Conservation (phyloP, 331 rosid genomes). For the Pyracantha coccinea region DNA sequence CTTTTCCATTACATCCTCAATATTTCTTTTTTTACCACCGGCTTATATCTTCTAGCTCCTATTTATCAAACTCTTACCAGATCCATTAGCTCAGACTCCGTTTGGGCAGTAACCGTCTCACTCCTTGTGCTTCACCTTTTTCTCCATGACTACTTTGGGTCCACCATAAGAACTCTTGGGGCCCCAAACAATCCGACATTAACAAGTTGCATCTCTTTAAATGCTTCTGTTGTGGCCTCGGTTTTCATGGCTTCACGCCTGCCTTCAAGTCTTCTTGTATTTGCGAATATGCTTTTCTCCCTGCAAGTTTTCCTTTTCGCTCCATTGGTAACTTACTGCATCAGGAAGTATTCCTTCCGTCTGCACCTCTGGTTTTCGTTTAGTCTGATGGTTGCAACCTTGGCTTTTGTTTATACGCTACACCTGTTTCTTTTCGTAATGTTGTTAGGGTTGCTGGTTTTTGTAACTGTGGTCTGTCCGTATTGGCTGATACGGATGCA, state of each 20-base stretch:
- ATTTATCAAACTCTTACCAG: slow-evolving; percentile 75
- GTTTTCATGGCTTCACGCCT: slow-evolving; percentile 75
- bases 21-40: slow-evolving; percentile 55
- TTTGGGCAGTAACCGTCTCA: slow-evolving; percentile 57
- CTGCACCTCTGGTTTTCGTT: slow-evolving; percentile 61
- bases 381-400: slow-evolving; percentile 40
- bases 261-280: slow-evolving; percentile 65
- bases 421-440: slow-evolving; percentile 44
- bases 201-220: slow-evolving; percentile 71
- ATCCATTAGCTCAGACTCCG: slow-evolving; percentile 77
- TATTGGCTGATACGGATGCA: slow-evolving; percentile 78
- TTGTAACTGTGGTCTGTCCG: slow-evolving; percentile 66
- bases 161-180: slow-evolving; percentile 55
- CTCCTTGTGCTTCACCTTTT: slow-evolving; percentile 70
- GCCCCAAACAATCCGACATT: slow-evolving; percentile 52
- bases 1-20: slow-evolving; percentile 58
- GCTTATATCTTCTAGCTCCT: slow-evolving; percentile 66
- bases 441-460: slow-evolving; percentile 53
- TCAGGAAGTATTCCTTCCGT: slow-evolving; percentile 53
- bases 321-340: slow-evolving; percentile 63
- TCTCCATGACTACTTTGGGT: slow-evolving; percentile 74
- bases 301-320: slow-evolving; percentile 84
- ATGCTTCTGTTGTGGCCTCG: slow-evolving; percentile 79
- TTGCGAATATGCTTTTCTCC: slow-evolving; percentile 63
- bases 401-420: slow-evolving; percentile 47